Base-by-base conservation (phyloP, 805 yeast genomes). In the Kodamaea kaohsiungensis region DNA sequence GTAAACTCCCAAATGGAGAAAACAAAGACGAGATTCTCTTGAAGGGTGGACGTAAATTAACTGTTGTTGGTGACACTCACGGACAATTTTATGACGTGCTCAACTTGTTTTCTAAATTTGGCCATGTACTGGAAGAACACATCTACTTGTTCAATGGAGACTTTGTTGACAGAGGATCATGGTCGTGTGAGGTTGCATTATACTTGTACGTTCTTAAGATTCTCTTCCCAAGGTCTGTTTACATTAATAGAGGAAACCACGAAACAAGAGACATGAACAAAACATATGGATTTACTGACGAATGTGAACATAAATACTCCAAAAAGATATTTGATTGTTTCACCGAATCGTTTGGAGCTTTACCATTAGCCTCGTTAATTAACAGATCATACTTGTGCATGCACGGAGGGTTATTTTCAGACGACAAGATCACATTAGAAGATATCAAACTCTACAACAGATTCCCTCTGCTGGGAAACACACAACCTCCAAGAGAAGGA, bases 21-120 rank as follows among this genome's bases (percentile, higher is more conserved):
- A 49, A 53, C 4, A 49, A 49, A 0, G 74, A 70, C 48, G 72
- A 67, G 42, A 59, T 66, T 9, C 10, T 67, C 9, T 61, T 70
- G 43, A 53, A 57, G 5, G 54, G 55, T 13, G 72, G 77, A 65
- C 69, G 75, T 52, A 81, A 74, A 56, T 77, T 93, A 47, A 90
- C 98, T 0, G 89, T 95, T 8, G 95, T 96, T 61, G 99, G 99
- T 60, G 99, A 95, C 69, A 93, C 98, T 0, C 99, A 95, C 69
- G 99, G 99, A 42, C 99, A 95, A 71, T 91, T 88, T 67, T 93
- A 82, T 64, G 99, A 95, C 67, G 85, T 95, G 51, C 71, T 93
- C 63, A 87, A 91, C 66, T 79, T 95, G 51, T 93, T 95, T 70
- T 69, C 79, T 35, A 78, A 67, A 45, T 92, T 85, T 65, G 98